Base-by-base conservation (phyloP, 106 monocot genomes). In the Acorus calamus region DNA sequence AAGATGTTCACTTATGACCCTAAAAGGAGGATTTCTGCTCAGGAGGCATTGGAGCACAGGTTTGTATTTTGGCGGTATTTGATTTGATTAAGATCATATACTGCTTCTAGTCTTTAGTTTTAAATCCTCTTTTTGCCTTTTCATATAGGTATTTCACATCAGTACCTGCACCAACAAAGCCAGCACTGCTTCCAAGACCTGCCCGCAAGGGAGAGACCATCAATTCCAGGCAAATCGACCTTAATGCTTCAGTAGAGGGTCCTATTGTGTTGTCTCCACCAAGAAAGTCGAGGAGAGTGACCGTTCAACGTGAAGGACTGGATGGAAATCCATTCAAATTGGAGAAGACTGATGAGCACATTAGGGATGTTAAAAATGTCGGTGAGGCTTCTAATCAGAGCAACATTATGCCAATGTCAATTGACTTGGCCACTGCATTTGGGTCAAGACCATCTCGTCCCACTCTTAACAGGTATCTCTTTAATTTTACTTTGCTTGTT, bases 1-100 rank as follows among this genome's bases (percentile, higher is more conserved):
- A 91, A 66, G 67, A 91, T 98, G 96, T 85, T 98, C 68, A 83
- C 83, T 0, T 98, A 92, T 71, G 90, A 98, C 64, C 96, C 96
- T 3, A 98, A 91, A 74, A 71, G 85, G 58, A 84, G 91, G 66
- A 92, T 98, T 53, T 78, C 91, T 55, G 77, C 63, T 5, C 85
- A 88, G 55, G 88, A 92, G 77, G 91, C 96, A 54, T 74, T 98
- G 14, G 96, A 91, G 41, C 96, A 98, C 77, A 88, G 91, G 96
- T 92, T 4, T 55, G 9, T 55, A 28, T 28, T 28, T 28, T 28
- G 28, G 28, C 28, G 1, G 28, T 28, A 28, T 28, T 28, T 28
- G 28, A 28, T 50, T 13, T 49, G 11, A 7, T 4, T 47, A 4
- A 57, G 42, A 60, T 60, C 5, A 13, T 4, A 45, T 44, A 47